Evolutionary conservation across 73 alveolate species (phyloP), one percentile per base, ranked within the genome.

Genomic region (Paramecium sexaurelia): DNA sequence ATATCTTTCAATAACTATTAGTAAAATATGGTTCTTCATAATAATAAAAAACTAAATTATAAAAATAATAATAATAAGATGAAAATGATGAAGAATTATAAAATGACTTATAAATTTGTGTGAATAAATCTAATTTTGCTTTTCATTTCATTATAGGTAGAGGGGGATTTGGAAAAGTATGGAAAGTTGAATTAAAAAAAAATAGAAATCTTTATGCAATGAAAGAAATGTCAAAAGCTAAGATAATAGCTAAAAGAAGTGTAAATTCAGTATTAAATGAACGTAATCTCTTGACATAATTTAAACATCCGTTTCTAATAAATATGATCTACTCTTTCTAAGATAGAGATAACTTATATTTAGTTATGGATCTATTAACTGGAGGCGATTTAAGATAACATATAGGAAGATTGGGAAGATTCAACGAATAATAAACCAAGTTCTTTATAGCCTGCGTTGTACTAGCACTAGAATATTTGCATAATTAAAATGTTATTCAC

Each of bases 311-410:
- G 19, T 85, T 96, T 57, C 84, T 97, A 43, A 97, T 97, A 20
- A 97, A 97, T 87, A 97, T 97, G 98, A 91, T 93, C 69, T 95
- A 94, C 91, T 97, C 99, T 27, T 97, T 97, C 84, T 96, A 96
- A 93, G 99, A 97, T 88, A 13, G 95, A 22, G 96, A 96, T 55
- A 96, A 93, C 55, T 55, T 97, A 45, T 97, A 96, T 85, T 91
- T 97, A 56, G 98, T 96, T 26, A 95, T 97, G 97, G 99, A 97
- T 89, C 91, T 95, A 55, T 93, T 97, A 27, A 94, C 98, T 15
- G 99, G 99, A 55, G 98, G 98, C 3, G 98, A 95, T 47, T 87
- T 95, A 27, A 68, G 98, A 29, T 94, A 94, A 84, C 97, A 95
- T 78, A 75, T 97, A 4, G 94, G 97, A 15, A 75, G 91, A 17